A percentile compares a stretch with the other conserved stretches of the same genome.
phyloP scores from a whole-genome alignment of 805 yeast species.

The Ogataea chonburiensis region DNA sequence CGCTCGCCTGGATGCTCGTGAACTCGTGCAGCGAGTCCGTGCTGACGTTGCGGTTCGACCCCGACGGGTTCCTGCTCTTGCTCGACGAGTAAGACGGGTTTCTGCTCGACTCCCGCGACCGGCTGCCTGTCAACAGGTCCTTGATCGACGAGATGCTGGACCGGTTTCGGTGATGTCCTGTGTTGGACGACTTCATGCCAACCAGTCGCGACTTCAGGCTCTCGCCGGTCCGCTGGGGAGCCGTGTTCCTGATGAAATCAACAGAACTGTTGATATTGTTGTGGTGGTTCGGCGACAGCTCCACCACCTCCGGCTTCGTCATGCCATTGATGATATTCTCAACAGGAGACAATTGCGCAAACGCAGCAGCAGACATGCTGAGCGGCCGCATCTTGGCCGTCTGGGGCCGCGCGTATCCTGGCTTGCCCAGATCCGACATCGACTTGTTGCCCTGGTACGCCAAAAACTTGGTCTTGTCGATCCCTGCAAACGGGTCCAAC shows the following conservation, averaged over 20 bases:
- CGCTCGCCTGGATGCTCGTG: conserved; percentile 12
- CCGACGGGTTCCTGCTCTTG: conserved; percentile 20
- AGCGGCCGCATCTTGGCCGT: conserved; percentile 31
- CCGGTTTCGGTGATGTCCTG: conserved; percentile 28
- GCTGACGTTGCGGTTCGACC: conserved; percentile 19
- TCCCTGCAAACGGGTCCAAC: conserved; percentile 42
- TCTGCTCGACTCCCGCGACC: conserved; percentile 26
- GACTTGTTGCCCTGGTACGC: conserved; percentile 17
- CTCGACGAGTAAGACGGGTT: conserved; percentile 21
- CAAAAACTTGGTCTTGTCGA: conserved; percentile 40
- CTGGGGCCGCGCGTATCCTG: conserved; percentile 5
- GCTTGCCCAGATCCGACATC: conserved; percentile 9
- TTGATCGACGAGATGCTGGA: conserved; percentile 37
- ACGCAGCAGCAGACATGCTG: conserved; percentile 35
- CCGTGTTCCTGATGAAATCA: conserved; percentile 35
- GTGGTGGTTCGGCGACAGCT: conserved; percentile 32
- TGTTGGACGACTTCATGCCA: conserved; percentile 19
- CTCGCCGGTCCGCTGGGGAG: conserved; percentile 28
- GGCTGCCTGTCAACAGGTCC: conserved; percentile 36
- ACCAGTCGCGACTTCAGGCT: conserved; percentile 21
- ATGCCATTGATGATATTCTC: conserved; percentile 32
- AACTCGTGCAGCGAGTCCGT: conserved; percentile 26
- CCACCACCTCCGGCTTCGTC: conserved; percentile 34
- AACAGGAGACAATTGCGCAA: conserved; percentile 18
- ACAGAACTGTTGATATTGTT: conserved; percentile 36